phyloP scores from a whole-genome alignment of 495 filamentous ascomycete species.

The Aspergillus steynii region DNA sequence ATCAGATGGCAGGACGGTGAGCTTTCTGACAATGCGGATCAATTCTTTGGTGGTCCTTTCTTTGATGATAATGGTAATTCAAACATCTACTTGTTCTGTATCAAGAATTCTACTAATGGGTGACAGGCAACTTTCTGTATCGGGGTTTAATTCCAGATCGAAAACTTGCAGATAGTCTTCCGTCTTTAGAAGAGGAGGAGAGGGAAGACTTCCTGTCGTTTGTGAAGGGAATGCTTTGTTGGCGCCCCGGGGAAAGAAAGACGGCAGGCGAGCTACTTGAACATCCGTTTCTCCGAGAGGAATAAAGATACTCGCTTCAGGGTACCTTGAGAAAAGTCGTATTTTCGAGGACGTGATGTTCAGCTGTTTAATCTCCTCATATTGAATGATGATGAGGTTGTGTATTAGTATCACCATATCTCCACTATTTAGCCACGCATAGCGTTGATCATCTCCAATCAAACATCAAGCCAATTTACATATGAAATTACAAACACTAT shows the following conservation, averaged over 20 bases:
- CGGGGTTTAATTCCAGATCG: constrained; percentile 22
- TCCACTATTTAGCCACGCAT: no score
- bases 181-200: constrained; percentile 16
- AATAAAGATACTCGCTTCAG: background rate
- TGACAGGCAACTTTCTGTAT: constrained; percentile 22
- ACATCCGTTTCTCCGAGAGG: background rate
- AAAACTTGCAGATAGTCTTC: constrained; percentile 15
- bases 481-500: no score
- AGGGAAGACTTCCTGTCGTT: constrained; percentile 25
- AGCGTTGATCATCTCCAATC: no score
- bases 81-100: background rate
- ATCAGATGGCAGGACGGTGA: constrained; percentile 12
- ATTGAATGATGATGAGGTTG: no score
- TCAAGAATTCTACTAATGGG: constrained; percentile 3
- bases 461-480: no score
- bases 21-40: constrained; percentile 15
- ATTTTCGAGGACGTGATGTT: no score
- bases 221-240: constrained; percentile 17
- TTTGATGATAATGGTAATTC: constrained; percentile 21
- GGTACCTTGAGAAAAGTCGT: no score
- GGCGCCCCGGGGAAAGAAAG: background rate
- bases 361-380: no score
- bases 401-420: no score
- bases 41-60: constrained; percentile 26
- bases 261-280: background rate